Conservation (phyloP, 805 yeast genomes). For the Yamadazyma kitorensis region DNA sequence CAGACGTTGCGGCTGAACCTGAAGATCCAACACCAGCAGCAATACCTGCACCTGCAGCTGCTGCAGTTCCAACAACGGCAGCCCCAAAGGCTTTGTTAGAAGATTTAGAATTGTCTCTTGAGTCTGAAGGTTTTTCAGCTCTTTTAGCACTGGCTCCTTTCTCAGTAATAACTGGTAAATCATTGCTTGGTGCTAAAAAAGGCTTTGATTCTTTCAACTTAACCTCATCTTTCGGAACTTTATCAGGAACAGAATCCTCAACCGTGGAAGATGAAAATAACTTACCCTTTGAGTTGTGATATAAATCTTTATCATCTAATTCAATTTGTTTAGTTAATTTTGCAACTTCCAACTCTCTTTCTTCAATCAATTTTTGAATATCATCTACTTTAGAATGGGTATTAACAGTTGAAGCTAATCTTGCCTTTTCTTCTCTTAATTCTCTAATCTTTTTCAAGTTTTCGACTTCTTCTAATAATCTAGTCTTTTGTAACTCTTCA, state of each 20-base stretch:
- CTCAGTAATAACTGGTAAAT: constrained; percentile 21
- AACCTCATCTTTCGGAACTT: constrained; percentile 14
- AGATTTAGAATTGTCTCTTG: constrained; percentile 6
- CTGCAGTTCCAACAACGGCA: constrained; percentile 9
- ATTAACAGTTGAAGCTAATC: constrained; percentile 22
- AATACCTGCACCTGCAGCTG: constrained; percentile 12
- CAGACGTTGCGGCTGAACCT: constrained; percentile 5
- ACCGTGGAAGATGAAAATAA: constrained; percentile 7
- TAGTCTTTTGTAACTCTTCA: constrained; percentile 36
- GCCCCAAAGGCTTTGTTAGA: constrained; percentile 4
- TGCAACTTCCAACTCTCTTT: constrained; percentile 31
- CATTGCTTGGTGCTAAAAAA: constrained; percentile 31
- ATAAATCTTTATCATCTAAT: constrained; percentile 28
- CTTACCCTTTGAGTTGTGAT: constrained; percentile 7
- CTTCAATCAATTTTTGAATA: constrained; percentile 28
- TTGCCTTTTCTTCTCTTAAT: constrained; percentile 37
- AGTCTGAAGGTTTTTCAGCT: constrained; percentile 5
- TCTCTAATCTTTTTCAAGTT: constrained; percentile 39
- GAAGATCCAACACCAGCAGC: constrained; percentile 14
- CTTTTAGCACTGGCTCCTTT: constrained; percentile 17
- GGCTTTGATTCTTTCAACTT: constrained; percentile 9
- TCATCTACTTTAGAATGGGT: constrained; percentile 22
- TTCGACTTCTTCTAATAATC: constrained; percentile 37
- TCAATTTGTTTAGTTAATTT: constrained; percentile 31
- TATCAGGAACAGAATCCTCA: constrained; percentile 13